Evolutionary conservation across 2,329 filamentous ascomycete genomes (phyloP).

Genomic region (Ceratocystis cubensis): DNA sequence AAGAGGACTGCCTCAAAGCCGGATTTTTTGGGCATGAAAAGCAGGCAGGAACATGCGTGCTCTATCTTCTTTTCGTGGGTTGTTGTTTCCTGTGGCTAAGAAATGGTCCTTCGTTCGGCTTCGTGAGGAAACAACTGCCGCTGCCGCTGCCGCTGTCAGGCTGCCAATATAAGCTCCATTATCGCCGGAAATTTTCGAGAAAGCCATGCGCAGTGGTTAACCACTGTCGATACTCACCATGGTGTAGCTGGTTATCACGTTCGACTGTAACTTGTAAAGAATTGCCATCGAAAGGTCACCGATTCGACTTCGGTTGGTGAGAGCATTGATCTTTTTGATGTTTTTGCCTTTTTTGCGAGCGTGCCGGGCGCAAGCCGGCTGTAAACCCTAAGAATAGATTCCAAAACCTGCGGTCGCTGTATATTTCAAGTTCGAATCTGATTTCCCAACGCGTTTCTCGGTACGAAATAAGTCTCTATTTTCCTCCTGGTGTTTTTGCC

Average conservation of each 20-base stretch:
- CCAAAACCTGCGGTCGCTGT: neutral
- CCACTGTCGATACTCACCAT: conserved; percentile 19
- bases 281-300: neutral
- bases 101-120: too few species aligned
- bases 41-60: neutral
- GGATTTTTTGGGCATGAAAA: neutral
- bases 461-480: neutral
- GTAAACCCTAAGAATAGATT: neutral
- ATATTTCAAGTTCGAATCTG: neutral
- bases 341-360: conserved; percentile 13
- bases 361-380: neutral
- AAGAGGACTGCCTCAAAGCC: neutral
- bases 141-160: neutral
- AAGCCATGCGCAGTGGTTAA: conserved; percentile 17
- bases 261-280: conserved; percentile 18
- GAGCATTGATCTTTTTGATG: conserved; percentile 17
- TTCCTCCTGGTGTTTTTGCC: neutral
- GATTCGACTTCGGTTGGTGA: conserved; percentile 19
- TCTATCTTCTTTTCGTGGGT: too few species aligned
- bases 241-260: conserved; percentile 21
- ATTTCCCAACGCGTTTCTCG: neutral
- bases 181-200: neutral
- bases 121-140: neutral
- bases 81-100: too few species aligned
- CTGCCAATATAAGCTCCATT: neutral